Evolutionary conservation across 2,329 filamentous ascomycete genomes (phyloP), one percentile per base, ranked within the genome.

Genomic region (Aspergillus sp.): DNA sequence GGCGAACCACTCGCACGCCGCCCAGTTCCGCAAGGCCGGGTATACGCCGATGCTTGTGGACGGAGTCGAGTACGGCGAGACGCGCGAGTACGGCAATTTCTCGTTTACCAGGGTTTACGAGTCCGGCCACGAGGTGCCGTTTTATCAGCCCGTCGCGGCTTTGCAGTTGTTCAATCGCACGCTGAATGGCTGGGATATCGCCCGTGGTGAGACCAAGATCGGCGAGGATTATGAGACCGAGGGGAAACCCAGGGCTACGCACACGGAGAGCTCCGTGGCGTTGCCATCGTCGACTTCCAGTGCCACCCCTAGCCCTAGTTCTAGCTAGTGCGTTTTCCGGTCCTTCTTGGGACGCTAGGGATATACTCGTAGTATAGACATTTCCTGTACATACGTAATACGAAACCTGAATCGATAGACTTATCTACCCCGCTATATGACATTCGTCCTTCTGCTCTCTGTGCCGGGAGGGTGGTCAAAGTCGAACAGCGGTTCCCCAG

Each of bases 81-180:
- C 88, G 0, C 78, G 86, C 3, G 86, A 93, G 63, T 86, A 80
- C 57, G 86, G 84, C 7, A 90, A 90, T 55, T 75, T 86, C 45
- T 81, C 77, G 10, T 86, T 86, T 61, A 79, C 78, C 45, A 75
- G 82, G 5, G 73, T 86, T 42, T 85, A 82, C 61, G 78, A 85
- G 56, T 74, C 81, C 10, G 82, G 83, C 1, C 82, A 86, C 57
- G 75, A 80, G 44, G 76, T 82, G 1, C 74, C 80, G 0, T 77
- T 73, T 38, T 64, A 61, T 41, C 80, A 83, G 64, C 81, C 80
- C 8, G 70, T 78, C 57, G 80, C 79, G 3, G 69, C 77, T 2
- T 73, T 82, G 48, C 74, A 77, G 52, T 67, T 83, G 35, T 84
- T 85, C 56, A 74, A 78, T 29, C 75, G 82, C 29, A 78, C 81